Evolutionary conservation across 2,329 filamentous ascomycete genomes (phyloP).

Genomic region (Clarireedia monteithiana): DNA sequence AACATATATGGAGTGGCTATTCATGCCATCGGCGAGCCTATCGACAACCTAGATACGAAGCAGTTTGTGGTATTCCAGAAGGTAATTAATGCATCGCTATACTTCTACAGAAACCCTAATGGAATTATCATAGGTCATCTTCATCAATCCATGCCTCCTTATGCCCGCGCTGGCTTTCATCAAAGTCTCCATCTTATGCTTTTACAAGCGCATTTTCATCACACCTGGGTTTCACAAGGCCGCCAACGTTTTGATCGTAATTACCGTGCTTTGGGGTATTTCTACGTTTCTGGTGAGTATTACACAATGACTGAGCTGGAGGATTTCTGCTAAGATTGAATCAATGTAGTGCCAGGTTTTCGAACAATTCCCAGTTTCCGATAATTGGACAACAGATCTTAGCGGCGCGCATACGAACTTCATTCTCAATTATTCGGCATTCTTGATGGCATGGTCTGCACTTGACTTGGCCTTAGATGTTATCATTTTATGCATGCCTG

Average conservation of each 20-base stretch:
- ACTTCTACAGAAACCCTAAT: not conserved
- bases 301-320: not conserved
- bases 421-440: not conserved
- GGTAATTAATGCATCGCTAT: not conserved
- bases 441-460: not conserved
- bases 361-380: not conserved
- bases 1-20: not conserved
- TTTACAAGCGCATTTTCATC: not conserved
- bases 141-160: not conserved
- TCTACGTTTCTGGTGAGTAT: not conserved
- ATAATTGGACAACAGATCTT: not conserved
- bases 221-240: not conserved
- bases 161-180: not conserved
- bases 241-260: not conserved
- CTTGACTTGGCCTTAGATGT: not conserved
- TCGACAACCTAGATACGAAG: not conserved
- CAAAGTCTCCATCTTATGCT: not conserved
- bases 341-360: not conserved
- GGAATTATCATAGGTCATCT: not conserved
- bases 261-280: not conserved
- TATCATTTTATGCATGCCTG: not conserved
- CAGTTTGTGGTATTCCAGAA: not conserved
- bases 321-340: not conserved
- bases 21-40: not conserved
- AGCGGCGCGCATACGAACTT: not conserved